These are phyloP conservation scores for Sphaerulina musiva DNA, from an alignment of 2,329 filamentous ascomycete species.

Conservation along the genomic window DNA sequence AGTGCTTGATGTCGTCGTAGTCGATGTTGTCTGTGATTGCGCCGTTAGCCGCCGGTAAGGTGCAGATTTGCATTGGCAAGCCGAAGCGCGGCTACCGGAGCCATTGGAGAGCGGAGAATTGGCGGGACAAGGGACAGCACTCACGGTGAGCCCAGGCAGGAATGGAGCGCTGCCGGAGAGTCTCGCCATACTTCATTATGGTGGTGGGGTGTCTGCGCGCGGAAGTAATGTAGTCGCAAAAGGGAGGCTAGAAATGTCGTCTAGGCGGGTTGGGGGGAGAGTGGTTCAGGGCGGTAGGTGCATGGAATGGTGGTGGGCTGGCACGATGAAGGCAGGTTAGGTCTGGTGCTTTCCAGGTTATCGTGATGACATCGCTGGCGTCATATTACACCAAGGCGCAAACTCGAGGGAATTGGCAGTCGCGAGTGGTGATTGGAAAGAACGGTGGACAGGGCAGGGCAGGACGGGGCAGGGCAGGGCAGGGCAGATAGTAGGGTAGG, in stretches of 20 bases:
- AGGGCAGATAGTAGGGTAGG: too few species aligned
- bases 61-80: slow-evolving; percentile 2
- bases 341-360: background rate
- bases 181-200: slow-evolving; percentile 69
- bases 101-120: background rate
- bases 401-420: too few species aligned
- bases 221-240: background rate
- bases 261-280: background rate
- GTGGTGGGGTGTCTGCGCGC: background rate
- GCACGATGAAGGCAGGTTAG: too few species aligned
- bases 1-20: slow-evolving; percentile 78
- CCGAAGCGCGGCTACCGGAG: slow-evolving; percentile 9
- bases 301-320: too few species aligned
- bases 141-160: slow-evolving; percentile 74
- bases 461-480: too few species aligned
- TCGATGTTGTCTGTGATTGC: slow-evolving; percentile 66
- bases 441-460: too few species aligned
- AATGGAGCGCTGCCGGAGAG: slow-evolving; percentile 67
- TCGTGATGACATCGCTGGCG: slow-evolving; percentile 9
- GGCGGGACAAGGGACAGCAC: slow-evolving; percentile 19
- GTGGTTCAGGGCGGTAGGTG: background rate
- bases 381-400: background rate
- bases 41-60: slow-evolving; percentile 8
- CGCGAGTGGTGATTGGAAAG: too few species aligned
- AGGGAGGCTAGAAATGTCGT: background rate